Evolutionary conservation across 768 basidiomycete species (phyloP), one percentile per base, ranked within the genome.

Genomic region (Tylopilus sp.): DNA sequence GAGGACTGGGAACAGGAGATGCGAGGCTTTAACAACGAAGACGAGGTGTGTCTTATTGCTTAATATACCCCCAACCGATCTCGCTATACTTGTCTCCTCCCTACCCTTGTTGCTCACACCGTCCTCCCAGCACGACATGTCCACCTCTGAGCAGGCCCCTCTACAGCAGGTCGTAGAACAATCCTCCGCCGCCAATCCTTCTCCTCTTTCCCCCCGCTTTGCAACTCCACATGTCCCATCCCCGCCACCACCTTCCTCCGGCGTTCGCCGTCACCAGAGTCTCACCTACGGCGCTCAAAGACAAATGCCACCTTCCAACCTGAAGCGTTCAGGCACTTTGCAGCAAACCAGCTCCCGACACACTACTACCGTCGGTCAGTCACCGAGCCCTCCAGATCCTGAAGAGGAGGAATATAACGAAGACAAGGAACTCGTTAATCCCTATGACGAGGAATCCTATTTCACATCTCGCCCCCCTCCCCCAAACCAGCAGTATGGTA

Each of bases 1-100:
- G 90, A 91, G 57, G 86, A 89, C 50, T 93, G 91, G 91, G 87
- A 89, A 66, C 73, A 77, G 39, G 81, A 82, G 36, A 77, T 85
- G 68, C 69, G 75, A 18, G 79, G 76, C 69, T 70, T 79, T 65
- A 71, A 73, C 12, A 74, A 81, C 52, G 85, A 84, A 47, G 87
- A 88, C 28, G 86, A 88, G 70, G 89, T 88, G 55, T 57, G 71
- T 63, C 21, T 21, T 51, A 28, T 38, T 43, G 15, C 48, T 50
- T 25, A 22, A 36, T 58, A 45, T 47, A 39, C 38, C 42, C 44
- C 18, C 6, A 6, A 23, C 47, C 40, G 35, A 44, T 44, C 21
- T 10, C 38, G 38, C 11, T 39, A 18, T 39, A 20, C 38, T 20
- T 20, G 40, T 51, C 21, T 23, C 44, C 12, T 28, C 28, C 26